phyloP scores from a whole-genome alignment of 495 filamentous ascomycete species.

The Lasiosphaeria ovina region DNA sequence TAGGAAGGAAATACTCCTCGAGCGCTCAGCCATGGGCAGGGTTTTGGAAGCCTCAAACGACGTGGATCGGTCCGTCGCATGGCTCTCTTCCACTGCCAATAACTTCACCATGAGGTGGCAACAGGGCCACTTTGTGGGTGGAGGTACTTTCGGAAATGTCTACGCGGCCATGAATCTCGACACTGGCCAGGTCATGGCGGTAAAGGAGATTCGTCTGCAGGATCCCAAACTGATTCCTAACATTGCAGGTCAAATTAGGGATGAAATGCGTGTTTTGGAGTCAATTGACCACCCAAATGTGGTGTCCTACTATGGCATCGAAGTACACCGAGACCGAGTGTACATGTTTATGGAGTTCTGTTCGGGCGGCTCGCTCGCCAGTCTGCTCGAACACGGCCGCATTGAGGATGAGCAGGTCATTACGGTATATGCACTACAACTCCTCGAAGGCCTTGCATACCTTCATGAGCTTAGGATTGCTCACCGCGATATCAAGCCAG shows the following conservation, averaged over 20 bases:
- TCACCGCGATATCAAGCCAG: conserved; percentile 97
- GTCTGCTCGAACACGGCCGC: conserved; percentile 86
- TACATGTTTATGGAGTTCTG: conserved; percentile 99
- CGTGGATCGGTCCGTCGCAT: conserved; percentile 90
- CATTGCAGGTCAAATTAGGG: conserved; percentile 87
- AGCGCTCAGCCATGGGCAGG: conserved; percentile 81
- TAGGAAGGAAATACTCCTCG: conserved; percentile 76
- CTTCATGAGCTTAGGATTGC: conserved; percentile 86
- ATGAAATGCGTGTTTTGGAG: conserved; percentile 96
- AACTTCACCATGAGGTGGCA: conserved; percentile 96
- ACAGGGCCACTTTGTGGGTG: conserved; percentile 94
- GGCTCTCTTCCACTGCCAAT: conserved; percentile 86
- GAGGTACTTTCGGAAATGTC: conserved; percentile 94
- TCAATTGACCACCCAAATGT: conserved; percentile 96
- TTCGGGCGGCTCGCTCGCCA: conserved; percentile 89
- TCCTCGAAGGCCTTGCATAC: conserved; percentile 93
- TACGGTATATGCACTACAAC: conserved; percentile 94
- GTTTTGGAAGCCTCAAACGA: conserved; percentile 94
- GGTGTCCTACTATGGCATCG: conserved; percentile 95
- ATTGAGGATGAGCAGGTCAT: conserved; percentile 98
- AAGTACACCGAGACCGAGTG: conserved; percentile 96
- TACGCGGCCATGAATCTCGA: conserved; percentile 97
- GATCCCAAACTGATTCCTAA: conserved; percentile 94
- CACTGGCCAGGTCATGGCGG: conserved; percentile 93
- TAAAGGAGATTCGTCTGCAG: conserved; percentile 96